A percentile compares a stretch with the other conserved stretches of the same genome.
phyloP scores from a whole-genome alignment of 106 monocot genomes.

The Dendrobium nobile region DNA sequence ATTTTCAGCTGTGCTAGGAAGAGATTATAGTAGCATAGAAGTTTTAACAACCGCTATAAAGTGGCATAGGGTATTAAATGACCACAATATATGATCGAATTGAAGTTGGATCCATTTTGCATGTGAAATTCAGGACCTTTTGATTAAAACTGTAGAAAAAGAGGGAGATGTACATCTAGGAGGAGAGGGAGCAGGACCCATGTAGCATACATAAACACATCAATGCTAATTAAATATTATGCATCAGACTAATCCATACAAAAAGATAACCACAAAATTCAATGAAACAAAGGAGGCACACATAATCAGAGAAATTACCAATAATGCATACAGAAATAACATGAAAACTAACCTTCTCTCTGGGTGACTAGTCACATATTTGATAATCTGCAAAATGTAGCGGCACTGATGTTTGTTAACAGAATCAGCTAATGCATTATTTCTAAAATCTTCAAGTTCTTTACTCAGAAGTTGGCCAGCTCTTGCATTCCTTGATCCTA shows the following conservation, averaged over 20 bases:
- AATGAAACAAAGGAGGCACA: background rate
- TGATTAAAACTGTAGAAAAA: background rate
- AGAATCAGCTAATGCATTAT: slow-evolving; percentile 61
- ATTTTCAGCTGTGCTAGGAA: no score
- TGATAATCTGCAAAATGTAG: slow-evolving; percentile 86
- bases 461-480: slow-evolving; percentile 83
- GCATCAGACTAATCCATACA: background rate
- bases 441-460: slow-evolving; percentile 96
- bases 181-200: background rate
- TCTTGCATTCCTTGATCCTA: slow-evolving; percentile 79
- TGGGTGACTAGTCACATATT: slow-evolving; percentile 66
- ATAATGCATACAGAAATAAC: background rate
- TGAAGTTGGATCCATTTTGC: background rate
- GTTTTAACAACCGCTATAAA: background rate
- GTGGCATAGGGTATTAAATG: background rate
- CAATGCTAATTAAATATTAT: background rate
- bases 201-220: background rate
- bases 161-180: background rate
- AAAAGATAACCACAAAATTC: background rate
- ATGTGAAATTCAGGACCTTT: background rate
- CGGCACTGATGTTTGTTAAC: slow-evolving; percentile 95
- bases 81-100: background rate
- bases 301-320: background rate
- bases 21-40: background rate
- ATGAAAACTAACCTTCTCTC: slow-evolving; percentile 61